These are phyloP conservation scores for Fusarium albosuccineum DNA, from an alignment of 2,329 filamentous ascomycete species.

Conservation along the genomic window DNA sequence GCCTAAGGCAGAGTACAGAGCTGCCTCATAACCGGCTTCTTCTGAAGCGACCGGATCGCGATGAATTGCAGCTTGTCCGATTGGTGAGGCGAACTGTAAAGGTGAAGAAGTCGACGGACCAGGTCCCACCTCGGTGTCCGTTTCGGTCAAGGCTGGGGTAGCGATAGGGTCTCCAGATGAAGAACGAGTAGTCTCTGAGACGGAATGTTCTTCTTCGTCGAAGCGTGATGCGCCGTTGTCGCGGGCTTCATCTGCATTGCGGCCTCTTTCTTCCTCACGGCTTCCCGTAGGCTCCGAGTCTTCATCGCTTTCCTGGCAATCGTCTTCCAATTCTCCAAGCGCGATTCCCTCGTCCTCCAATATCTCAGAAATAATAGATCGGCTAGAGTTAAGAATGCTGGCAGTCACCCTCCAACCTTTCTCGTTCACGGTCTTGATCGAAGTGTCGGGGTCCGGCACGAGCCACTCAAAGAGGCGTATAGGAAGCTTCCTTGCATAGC, in stretches of 20 bases:
- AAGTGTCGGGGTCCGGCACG: not conserved
- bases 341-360: constrained; percentile 4
- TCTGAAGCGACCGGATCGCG: no score
- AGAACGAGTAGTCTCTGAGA: not conserved
- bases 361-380: not conserved
- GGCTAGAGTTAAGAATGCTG: not conserved
- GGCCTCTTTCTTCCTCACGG: no score
- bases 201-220: not conserved
- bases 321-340: not conserved
- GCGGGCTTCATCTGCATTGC: not conserved
- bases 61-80: no score
- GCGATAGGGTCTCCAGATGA: no score
- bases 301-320: not conserved
- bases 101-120: no score
- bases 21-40: no score
- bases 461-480: constrained; percentile 13
- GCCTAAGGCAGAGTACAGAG: no score
- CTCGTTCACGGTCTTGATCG: not conserved
- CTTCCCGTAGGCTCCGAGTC: no score
- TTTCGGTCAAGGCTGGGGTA: no score
- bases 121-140: no score
- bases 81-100: no score
- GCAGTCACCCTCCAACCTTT: not conserved
- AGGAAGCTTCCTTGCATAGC: constrained; percentile 16
- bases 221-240: no score